Evolutionary conservation across 306 rosid genomes (phyloP).

Genomic region (Acacia confusa): DNA sequence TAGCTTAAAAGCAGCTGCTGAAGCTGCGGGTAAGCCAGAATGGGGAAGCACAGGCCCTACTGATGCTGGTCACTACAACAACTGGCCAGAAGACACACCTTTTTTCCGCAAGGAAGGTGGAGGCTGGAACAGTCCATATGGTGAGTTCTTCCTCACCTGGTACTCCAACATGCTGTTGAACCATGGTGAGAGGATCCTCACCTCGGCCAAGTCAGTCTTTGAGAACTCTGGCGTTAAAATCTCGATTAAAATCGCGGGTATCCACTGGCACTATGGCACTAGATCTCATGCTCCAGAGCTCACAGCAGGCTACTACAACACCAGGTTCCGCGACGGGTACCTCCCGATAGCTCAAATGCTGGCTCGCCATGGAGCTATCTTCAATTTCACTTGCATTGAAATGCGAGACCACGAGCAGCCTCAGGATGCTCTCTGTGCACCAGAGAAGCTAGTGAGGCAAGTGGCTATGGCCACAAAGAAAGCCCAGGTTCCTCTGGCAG

Average conservation of each 20-base stretch:
- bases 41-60: conserved; percentile 99
- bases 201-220: conserved; percentile 62
- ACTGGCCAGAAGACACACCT: conserved; percentile 92
- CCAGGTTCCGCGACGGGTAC: conserved; percentile 78
- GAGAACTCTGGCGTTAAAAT: conserved; percentile 63
- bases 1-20: conserved; percentile 80
- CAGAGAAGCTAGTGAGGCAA: conserved; percentile 86
- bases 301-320: conserved; percentile 97
- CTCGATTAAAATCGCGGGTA: conserved; percentile 88
- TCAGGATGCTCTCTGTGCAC: conserved; percentile 81
- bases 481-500: conserved; percentile 75
- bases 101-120: conserved; percentile 92
- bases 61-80: conserved; percentile 90
- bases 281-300: conserved; percentile 97
- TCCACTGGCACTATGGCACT: conserved; percentile 98
- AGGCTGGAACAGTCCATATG: conserved; percentile 71
- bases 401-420: conserved; percentile 97
- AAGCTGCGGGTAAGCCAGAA: conserved; percentile 64
- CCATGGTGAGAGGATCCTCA: conserved; percentile 91
- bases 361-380: conserved; percentile 85
- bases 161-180: conserved; percentile 79
- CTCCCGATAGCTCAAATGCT: conserved; percentile 89
- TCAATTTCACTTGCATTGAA: conserved; percentile 94
- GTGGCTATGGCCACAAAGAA: conserved; percentile 76
- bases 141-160: conserved; percentile 91